These are phyloP conservation scores for Saccharum officinarum DNA, from an alignment of 176 grass and related monocot species.

Conservation along the genomic window DNA sequence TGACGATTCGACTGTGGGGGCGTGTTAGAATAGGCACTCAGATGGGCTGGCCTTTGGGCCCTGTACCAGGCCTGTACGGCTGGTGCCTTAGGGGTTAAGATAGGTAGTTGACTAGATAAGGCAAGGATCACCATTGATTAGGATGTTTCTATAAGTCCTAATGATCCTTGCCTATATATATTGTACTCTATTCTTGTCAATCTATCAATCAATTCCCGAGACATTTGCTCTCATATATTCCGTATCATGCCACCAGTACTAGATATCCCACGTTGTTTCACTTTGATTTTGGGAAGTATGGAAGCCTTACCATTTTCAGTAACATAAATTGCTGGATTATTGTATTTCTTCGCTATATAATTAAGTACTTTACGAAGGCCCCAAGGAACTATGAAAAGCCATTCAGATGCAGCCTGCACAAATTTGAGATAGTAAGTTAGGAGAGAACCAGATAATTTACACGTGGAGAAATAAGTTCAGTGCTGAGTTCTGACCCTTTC, in stretches of 20 bases:
- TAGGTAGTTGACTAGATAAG: too few relatives aligned
- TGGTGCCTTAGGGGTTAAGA: too few relatives aligned
- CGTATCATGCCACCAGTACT: not conserved
- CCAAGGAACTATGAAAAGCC: conserved; percentile 98
- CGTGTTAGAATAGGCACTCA: too few relatives aligned
- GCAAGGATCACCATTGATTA: too few relatives aligned
- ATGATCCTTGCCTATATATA: too few relatives aligned
- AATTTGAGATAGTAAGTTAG: conserved; percentile 36
- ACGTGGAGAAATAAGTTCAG: not conserved
- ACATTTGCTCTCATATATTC: too few relatives aligned
- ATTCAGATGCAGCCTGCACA: conserved; percentile 88
- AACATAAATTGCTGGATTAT: conserved; percentile 70
- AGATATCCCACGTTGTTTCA: not conserved
- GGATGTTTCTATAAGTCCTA: too few relatives aligned
- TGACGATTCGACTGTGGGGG: too few relatives aligned
- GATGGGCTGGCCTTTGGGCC: too few relatives aligned
- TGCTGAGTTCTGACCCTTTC: conserved; percentile 64
- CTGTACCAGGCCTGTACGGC: too few relatives aligned
- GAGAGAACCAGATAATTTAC: conserved; percentile 2
- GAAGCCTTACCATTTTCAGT: conserved; percentile 87
- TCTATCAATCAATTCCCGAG: too few relatives aligned
- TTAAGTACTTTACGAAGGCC: conserved; percentile 72
- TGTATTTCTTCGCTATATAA: conserved; percentile 66
- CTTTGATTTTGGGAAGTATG: conserved; percentile 16
- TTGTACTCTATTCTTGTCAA: too few relatives aligned